Base-by-base conservation (phyloP, 371 early-diverging fungal species). In the Sporodiniella umbellata region DNA sequence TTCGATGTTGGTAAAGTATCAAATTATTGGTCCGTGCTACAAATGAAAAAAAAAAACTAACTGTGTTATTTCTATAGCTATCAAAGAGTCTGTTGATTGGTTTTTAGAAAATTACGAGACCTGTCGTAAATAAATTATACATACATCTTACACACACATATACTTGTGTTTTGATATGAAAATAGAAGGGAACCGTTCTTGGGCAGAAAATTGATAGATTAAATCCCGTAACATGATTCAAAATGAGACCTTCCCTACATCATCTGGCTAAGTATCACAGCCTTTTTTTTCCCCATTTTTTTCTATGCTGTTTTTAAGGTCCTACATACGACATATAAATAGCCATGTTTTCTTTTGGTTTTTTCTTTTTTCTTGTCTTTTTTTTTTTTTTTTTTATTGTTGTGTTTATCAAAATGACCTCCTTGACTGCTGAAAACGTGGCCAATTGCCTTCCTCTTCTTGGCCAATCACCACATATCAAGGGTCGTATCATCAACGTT, bases 1-100 rank as follows among this genome's bases (percentile, higher is more conserved):
- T 90, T 92, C 53, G 81, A 88, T 33, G 68, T 72, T 56, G 86
- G 87, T 85, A 70, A 53, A 64, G 45, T 15, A 7, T 6, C 15
- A 4, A 8, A 26, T n/a, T 12, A 8, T 19, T 11, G 18, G 7
- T 6, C n/a, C n/a, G n/a, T n/a, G n/a, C n/a, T n/a, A n/a, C n/a
- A 38, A 39, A 23, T 38, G 8, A 48, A 33, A n/a, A 5, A 35
- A 33, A 7, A 26, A n/a, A 39, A 25, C 44, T 14, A 11, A 1
- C n/a, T n/a, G n/a, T n/a, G n/a, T 56, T 42, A 48, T 48, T 42
- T 58, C 4, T 48, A n/a, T 61, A 80, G 92, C 89, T 39, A 66
- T 92, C 58, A 73, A 81, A 63, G 85, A 88, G 58, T 81, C 88
- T 15, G 86, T 88, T 37, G 75, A 85, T 25, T 92, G 90, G 92